Evolutionary conservation across 352 stramenopile species (phyloP).

Genomic region (Globisporangium cylindrosporum): DNA sequence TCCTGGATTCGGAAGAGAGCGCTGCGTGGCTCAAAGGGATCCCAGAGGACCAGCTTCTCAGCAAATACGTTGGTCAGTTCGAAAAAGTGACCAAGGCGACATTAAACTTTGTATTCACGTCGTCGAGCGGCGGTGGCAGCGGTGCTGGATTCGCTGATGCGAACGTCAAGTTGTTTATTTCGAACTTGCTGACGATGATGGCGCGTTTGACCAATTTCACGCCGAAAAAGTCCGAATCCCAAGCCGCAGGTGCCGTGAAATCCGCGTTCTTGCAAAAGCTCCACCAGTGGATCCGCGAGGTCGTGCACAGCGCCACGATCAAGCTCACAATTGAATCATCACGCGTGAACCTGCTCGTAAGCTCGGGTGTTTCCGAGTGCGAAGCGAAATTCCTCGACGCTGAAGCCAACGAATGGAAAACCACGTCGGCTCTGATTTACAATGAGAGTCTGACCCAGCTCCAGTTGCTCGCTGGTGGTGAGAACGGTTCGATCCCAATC

Average conservation of each 20-base stretch:
- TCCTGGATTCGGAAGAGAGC: constrained; percentile 42
- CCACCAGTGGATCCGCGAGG: constrained; percentile 38
- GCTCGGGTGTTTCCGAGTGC: constrained; percentile 17
- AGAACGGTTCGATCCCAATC: background rate
- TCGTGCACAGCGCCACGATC: constrained; percentile 24
- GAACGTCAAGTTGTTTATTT: constrained; percentile 38
- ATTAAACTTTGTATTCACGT: constrained; percentile 38
- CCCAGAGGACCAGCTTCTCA: constrained; percentile 17
- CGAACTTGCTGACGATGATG: constrained; percentile 44
- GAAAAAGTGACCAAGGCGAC: constrained; percentile 54
- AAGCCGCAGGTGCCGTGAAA: constrained; percentile 27
- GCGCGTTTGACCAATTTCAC: constrained; percentile 32
- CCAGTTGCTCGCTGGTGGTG: constrained; percentile 17
- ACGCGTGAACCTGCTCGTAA: constrained; percentile 30
- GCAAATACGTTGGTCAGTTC: constrained; percentile 62
- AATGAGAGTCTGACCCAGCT: constrained; percentile 29
- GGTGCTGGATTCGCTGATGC: constrained; percentile 25
- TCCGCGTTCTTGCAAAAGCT: constrained; percentile 28
- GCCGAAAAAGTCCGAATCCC: constrained; percentile 13
- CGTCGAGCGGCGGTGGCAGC: background rate
- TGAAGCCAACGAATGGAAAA: constrained; percentile 29
- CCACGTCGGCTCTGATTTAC: constrained; percentile 36
- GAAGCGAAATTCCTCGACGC: constrained; percentile 10
- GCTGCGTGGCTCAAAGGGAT: constrained; percentile 28
- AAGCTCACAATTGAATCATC: constrained; percentile 36